Base-by-base conservation (phyloP, 1,139 yeast genomes). In the Candida mesenterica region DNA sequence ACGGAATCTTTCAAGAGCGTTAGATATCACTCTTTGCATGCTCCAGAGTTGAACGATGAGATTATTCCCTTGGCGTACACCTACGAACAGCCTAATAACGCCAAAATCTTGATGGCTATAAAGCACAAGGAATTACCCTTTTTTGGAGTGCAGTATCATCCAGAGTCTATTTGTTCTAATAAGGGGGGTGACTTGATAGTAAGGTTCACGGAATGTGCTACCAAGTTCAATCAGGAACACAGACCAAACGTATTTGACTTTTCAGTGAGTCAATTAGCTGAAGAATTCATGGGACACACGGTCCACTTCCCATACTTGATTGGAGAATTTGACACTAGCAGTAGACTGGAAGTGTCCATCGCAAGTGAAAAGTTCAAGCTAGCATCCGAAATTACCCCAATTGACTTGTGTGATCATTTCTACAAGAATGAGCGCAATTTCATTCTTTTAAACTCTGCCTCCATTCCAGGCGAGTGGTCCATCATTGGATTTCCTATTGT, bases 91-190 rank as follows among this genome's bases (percentile, higher is more conserved):
- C 70, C 60, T 14, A 36, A 39, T 8, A 29, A 37, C 12, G 35
- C 22, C 9, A 44, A 45, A n/a, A 65, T 84, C 3, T 55, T 88
- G 28, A 90, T 92, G 98, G 96, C 95, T 1, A 94, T 75, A 0
- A 74, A 64, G 49, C 92, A 87, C 51, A 48, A 37, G 0, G 18
- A 34, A 0, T 60, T 66, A 18, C 97, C 97, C 0, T 85, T 84
- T 61, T 90, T 72, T 59, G 98, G 96, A 1, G 97, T 94, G 2
- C 99, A 94, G 51, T 94, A 90, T 52, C 99, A 94, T 52, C 98
- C 98, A 0, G 99, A 94, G 53, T 88, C 97, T 0, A 77, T 92
- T 28, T 88, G 96, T 51, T 89, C 97, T 0, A 64, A 68, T 9
- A 53, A 62, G 33, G 98, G 98, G 1, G 68, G 57, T 3, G 54